Percentiles rank a stretch among this genome's conserved stretches.
Evolutionary conservation across 371 early-diverging fungal genomes (phyloP).

Genomic region (Mortierella sp.): DNA sequence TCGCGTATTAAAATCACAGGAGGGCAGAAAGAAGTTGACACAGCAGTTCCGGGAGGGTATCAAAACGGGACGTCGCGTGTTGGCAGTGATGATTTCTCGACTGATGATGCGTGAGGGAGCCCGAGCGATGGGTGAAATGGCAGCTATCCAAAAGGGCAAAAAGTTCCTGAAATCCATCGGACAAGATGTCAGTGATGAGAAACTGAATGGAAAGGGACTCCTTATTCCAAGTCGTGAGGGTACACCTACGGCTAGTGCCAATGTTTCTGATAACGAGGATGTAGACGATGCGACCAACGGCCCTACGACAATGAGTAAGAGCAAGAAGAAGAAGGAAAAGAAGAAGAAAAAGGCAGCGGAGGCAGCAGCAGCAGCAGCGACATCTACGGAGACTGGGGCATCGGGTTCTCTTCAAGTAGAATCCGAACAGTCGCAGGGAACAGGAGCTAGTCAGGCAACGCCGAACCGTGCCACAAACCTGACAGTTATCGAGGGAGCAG

Average conservation of each 20-base stretch:
- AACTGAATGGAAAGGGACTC: constrained; percentile 37
- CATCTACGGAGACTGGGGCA: neutral
- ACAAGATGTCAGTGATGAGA: constrained; percentile 36
- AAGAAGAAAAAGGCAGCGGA: constrained; percentile 58
- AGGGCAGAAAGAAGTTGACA: constrained; percentile 64
- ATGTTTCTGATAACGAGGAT: constrained; percentile 50
- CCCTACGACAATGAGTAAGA: constrained; percentile 29
- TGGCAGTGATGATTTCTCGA: constrained; percentile 76
- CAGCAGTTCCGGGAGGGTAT: constrained; percentile 75
- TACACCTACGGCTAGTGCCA: constrained; percentile 43
- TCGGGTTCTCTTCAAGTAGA: too few relatives aligned
- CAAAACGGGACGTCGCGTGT: constrained; percentile 71
- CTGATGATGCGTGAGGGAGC: constrained; percentile 78
- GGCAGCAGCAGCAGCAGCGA: constrained; percentile 37
- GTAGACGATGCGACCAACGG: constrained; percentile 16
- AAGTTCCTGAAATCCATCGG: constrained; percentile 68
- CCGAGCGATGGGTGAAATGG: constrained; percentile 73
- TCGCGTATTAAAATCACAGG: constrained; percentile 61
- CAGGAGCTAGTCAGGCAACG: neutral
- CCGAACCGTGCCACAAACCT: neutral
- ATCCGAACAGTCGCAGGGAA: neutral
- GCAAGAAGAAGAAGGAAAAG: constrained; percentile 59
- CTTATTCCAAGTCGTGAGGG: constrained; percentile 31
- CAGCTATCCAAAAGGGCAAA: constrained; percentile 76
- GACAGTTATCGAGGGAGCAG: constrained; percentile 9